Evolutionary conservation across 805 yeast species (phyloP), one percentile per base, ranked within the genome.

Genomic region (Hanseniaspora singularis): DNA sequence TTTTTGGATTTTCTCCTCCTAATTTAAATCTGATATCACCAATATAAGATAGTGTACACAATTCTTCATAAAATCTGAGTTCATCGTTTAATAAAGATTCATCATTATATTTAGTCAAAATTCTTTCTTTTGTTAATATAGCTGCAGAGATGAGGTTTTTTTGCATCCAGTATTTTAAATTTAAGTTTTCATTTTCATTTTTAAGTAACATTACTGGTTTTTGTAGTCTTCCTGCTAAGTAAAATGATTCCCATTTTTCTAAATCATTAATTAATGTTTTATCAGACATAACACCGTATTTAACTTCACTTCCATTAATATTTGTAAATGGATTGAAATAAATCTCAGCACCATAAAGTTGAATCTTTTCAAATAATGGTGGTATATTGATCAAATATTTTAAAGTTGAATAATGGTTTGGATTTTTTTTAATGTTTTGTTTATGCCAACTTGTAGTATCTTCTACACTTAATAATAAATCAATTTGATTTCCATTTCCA

Each of bases 1-100:
- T 92, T 55, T 79, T 71, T 4, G 96, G 96, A 60, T 92, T 84
- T 61, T 92, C 98, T 1, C 96, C 97, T 9, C 85, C 84, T 24
- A 88, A 66, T 36, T 71, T 67, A 73, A 86, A 79, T 54, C 98
- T 74, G 24, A 87, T 80, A 60, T 92, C 98, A 16, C 98, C 98
- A 61, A 77, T 65, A 58, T 92, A 92, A 18, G 95, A 84, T 15
- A 92, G 63, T 12, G 76, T 74, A 0, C 96, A 80, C 38, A 92
- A 81, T 52, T 77, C 78, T 56, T 74, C 76, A 64, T 79, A 92
- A 30, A 92, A 71, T 32, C 79, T 74, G n/a, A 64, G 61, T 52
- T 79, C 86, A n/a, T n/a, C n/a, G n/a, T n/a, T n/a, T n/a, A n/a
- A n/a, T n/a, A n/a, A n/a, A n/a, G n/a, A n/a, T n/a, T n/a, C n/a